Conservation (phyloP, 192 early-diverging fungal genomes). For the Coemansia aciculifera region DNA sequence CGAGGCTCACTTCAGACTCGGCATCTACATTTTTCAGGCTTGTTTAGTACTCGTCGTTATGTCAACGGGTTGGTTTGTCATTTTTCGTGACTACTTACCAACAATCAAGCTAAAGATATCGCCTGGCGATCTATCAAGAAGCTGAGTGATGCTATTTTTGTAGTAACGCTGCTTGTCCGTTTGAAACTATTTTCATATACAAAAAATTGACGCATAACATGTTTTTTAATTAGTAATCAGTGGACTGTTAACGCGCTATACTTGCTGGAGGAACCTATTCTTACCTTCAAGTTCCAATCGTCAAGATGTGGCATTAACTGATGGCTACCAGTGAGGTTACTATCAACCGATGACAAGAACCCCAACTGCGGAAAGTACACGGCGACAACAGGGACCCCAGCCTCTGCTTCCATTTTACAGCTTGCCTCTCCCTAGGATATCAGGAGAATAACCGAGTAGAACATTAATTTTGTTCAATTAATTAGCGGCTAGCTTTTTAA, state of each 20-base stretch:
- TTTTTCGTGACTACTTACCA: constrained; percentile 40
- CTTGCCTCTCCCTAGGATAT: constrained; percentile 30
- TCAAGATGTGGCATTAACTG: not conserved
- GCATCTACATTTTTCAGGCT: constrained; percentile 56
- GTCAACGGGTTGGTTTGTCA: not conserved
- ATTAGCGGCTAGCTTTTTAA: not conserved
- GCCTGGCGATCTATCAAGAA: constrained; percentile 76
- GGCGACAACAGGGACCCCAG: constrained; percentile 31
- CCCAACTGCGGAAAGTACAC: constrained; percentile 54
- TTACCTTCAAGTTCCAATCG: constrained; percentile 35
- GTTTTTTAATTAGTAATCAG: not conserved
- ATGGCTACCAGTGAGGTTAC: constrained; percentile 1
- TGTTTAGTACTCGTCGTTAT: not conserved
- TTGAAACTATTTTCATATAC: constrained; percentile 29
- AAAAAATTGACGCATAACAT: not conserved
- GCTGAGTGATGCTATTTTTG: constrained; percentile 46
- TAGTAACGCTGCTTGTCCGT: constrained; percentile 50
- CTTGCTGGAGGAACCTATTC: not conserved
- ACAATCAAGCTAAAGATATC: constrained; percentile 85
- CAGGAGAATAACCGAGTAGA: not conserved
- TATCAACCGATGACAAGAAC: constrained; percentile 45
- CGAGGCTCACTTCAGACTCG: constrained; percentile 81
- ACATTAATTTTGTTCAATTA: not conserved
- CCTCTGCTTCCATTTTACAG: constrained; percentile 29
- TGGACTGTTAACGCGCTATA: not conserved